These are phyloP conservation scores for Cutaneotrichosporon sp. DNA, from an alignment of 1,284 basidiomycete genomes.

Conservation along the genomic window DNA sequence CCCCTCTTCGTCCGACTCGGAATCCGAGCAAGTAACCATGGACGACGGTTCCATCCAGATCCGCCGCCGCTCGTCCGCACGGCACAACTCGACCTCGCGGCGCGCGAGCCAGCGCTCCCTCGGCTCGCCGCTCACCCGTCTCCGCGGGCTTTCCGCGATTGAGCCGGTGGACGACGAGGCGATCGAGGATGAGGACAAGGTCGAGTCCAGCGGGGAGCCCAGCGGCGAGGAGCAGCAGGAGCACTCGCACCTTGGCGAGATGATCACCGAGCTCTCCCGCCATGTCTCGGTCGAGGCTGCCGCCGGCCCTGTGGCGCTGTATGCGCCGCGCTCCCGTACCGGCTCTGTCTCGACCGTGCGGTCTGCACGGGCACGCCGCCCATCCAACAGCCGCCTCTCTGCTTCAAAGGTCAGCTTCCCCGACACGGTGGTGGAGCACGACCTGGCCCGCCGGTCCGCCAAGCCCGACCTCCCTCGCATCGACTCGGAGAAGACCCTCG, in stretches of 20 bases:
- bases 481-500: constrained; percentile 25
- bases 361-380: constrained; percentile 2
- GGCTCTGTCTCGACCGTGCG: constrained; percentile 10
- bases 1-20: no score
- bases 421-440: constrained; percentile 10
- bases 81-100: background rate
- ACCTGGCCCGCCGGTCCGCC: background rate
- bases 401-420: constrained; percentile 4
- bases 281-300: constrained; percentile 20
- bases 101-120: background rate
- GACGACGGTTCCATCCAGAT: constrained; percentile 5
- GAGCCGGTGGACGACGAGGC: constrained; percentile 5
- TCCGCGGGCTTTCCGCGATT: background rate
- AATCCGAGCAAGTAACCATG: constrained; percentile 2
- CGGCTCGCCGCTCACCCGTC: background rate
- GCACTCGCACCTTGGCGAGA: constrained; percentile 9
- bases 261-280: constrained; percentile 18
- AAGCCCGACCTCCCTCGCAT: constrained; percentile 18
- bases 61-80: constrained; percentile 7
- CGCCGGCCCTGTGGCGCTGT: constrained; percentile 17
- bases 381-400: constrained; percentile 4
- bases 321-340: constrained; percentile 16
- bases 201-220: background rate
- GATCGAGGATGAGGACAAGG: background rate
- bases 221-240: background rate